Conservation (phyloP, 768 basidiomycete species). For the Cystobasidium ongulense region DNA sequence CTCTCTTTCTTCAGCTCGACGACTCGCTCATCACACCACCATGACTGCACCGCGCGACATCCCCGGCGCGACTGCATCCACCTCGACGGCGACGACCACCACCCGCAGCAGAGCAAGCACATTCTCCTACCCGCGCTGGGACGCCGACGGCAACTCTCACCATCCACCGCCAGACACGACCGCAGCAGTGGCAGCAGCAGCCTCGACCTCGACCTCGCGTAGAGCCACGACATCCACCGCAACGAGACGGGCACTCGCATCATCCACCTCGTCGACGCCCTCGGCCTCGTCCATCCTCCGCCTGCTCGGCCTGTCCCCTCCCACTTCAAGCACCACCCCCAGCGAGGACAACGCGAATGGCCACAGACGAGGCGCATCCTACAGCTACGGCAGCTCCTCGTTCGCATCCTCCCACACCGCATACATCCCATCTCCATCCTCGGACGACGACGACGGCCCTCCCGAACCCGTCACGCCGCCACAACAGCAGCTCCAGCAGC, state of each 20-base stretch:
- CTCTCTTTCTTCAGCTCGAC: neutral
- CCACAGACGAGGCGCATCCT: neutral
- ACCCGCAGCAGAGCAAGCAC: conserved; percentile 14
- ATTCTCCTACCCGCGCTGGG: conserved; percentile 2
- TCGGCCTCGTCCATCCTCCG: conserved; percentile 11
- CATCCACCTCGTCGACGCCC: neutral
- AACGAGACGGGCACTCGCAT: neutral
- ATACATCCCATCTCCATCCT: neutral
- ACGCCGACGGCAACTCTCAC: conserved; percentile 26
- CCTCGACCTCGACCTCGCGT: neutral
- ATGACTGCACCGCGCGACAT: conserved; percentile 13
- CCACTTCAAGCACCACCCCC: neutral
- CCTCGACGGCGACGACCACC: neutral
- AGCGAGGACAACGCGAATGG: neutral
- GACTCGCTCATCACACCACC: neutral
- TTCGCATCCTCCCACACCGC: neutral
- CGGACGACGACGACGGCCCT: conserved; percentile 14
- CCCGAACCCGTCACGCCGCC: conserved; percentile 21
- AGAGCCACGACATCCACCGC: neutral
- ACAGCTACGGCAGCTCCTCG: neutral
- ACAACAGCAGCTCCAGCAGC: neutral
- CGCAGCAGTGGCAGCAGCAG: neutral
- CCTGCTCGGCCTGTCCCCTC: conserved; percentile 11
- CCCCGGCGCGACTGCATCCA: conserved; percentile 4
- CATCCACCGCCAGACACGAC: conserved; percentile 11